phyloP scores from a whole-genome alignment of 352 stramenopile genomes.

The Pythium brassicae region DNA sequence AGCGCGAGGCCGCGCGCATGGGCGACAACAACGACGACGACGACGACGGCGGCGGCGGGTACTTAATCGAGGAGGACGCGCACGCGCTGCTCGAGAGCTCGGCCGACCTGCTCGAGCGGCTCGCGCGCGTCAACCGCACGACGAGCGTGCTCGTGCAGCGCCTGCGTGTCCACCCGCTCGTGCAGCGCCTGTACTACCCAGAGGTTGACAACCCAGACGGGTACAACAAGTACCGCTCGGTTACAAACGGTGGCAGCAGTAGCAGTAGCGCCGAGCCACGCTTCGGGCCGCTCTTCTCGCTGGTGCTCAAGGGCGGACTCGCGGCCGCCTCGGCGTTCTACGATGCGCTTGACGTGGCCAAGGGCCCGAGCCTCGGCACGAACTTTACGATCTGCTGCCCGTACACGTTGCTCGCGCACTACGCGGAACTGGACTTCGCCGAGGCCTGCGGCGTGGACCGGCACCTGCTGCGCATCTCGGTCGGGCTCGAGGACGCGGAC shows the following conservation, averaged over 20 bases:
- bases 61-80: constrained; percentile 58
- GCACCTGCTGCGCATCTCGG: constrained; percentile 89
- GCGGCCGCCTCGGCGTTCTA: constrained; percentile 83
- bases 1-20: constrained; percentile 5
- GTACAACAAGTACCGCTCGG: constrained; percentile 47
- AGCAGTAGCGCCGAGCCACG: constrained; percentile 11
- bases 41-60: constrained; percentile 46
- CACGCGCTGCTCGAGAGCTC: constrained; percentile 45
- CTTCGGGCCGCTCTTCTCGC: constrained; percentile 87
- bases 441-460: constrained; percentile 88
- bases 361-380: constrained; percentile 88
- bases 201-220: constrained; percentile 51
- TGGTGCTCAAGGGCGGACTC: constrained; percentile 77
- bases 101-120: constrained; percentile 64
- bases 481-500: constrained; percentile 87
- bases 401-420: constrained; percentile 92
- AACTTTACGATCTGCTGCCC: constrained; percentile 93
- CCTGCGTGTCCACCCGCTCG: constrained; percentile 65
- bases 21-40: constrained; percentile 8
- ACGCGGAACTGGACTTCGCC: constrained; percentile 90
- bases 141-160: constrained; percentile 64
- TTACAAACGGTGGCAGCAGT: neutral
- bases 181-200: constrained; percentile 88
- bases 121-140: constrained; percentile 77
- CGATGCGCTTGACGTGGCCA: constrained; percentile 79